A percentile compares a stretch with the other conserved stretches of the same genome.
These are phyloP conservation scores for Leccinum broughii DNA, from an alignment of 768 basidiomycete genomes.

Conservation along the genomic window DNA sequence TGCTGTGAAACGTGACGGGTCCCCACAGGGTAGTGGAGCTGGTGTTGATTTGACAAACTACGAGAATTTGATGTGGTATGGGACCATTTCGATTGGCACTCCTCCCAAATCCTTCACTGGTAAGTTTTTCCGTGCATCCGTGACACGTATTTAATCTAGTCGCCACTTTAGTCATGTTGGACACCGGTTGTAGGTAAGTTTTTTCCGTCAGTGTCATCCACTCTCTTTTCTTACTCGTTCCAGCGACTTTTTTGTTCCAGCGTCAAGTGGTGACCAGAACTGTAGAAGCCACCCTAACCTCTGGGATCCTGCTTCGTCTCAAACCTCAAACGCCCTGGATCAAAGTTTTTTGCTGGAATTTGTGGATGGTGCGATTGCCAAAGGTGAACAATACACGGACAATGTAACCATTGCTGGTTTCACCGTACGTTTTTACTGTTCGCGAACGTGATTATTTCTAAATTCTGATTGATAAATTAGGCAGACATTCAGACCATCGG, in stretches of 20 bases:
- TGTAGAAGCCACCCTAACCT: background rate
- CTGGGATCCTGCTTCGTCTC: no score
- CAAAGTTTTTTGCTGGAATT: no score
- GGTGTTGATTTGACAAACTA: background rate
- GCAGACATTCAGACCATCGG: no score
- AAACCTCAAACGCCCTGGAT: no score
- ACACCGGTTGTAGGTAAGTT: background rate
- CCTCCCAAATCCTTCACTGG: background rate
- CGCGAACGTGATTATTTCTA: background rate
- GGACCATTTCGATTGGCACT: background rate
- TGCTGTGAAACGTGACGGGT: background rate
- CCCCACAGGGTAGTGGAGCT: background rate
- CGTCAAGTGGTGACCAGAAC: background rate
- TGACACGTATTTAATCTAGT: background rate
- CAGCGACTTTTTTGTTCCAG: background rate
- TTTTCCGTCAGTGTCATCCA: background rate
- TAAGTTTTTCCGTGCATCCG: no score
- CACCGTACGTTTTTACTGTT: background rate
- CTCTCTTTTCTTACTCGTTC: background rate
- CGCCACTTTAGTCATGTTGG: background rate
- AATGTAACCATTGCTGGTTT: slow-evolving; percentile 8
- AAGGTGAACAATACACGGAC: slow-evolving; percentile 41
- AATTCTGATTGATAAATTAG: background rate
- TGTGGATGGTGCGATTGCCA: background rate
- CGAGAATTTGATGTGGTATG: background rate